Evolutionary conservation across 805 yeast species (phyloP).

Genomic region (Saccharomycopsis javanensis): DNA sequence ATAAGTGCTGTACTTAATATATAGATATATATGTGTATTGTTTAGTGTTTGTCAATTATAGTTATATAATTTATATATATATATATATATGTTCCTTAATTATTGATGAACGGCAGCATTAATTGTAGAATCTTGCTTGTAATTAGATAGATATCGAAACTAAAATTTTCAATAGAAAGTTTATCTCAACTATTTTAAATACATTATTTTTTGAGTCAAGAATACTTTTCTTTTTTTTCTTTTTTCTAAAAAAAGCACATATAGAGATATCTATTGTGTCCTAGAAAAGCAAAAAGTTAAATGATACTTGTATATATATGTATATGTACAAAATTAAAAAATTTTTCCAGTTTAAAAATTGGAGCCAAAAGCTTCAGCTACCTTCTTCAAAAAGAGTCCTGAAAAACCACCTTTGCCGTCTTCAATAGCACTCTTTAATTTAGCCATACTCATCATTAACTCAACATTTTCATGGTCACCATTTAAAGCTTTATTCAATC

Average conservation of each 20-base stretch:
- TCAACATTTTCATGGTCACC: background rate
- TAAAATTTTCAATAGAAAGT: too few relatives aligned
- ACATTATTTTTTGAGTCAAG: too few relatives aligned
- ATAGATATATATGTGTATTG: background rate
- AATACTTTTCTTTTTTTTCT: too few relatives aligned
- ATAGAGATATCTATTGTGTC: background rate
- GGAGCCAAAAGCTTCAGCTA: slow-evolving; percentile 34
- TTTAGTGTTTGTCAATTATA: background rate
- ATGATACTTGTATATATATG: background rate
- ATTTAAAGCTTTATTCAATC: slow-evolving; percentile 33
- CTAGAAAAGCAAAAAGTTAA: background rate
- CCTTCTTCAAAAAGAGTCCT: slow-evolving; percentile 29
- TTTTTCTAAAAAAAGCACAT: too few relatives aligned
- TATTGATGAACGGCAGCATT: too few relatives aligned
- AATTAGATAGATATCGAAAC: too few relatives aligned
- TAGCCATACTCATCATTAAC: background rate
- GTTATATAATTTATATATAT: background rate
- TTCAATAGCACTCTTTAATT: background rate
- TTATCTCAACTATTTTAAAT: too few relatives aligned
- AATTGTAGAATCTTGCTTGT: too few relatives aligned
- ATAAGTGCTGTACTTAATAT: background rate
- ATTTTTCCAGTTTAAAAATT: background rate
- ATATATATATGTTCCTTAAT: too few relatives aligned
- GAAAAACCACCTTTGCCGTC: background rate
- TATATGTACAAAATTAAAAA: background rate